Base-by-base conservation (phyloP, 306 rosid genomes). In the Oxytropis ochrocephala region DNA sequence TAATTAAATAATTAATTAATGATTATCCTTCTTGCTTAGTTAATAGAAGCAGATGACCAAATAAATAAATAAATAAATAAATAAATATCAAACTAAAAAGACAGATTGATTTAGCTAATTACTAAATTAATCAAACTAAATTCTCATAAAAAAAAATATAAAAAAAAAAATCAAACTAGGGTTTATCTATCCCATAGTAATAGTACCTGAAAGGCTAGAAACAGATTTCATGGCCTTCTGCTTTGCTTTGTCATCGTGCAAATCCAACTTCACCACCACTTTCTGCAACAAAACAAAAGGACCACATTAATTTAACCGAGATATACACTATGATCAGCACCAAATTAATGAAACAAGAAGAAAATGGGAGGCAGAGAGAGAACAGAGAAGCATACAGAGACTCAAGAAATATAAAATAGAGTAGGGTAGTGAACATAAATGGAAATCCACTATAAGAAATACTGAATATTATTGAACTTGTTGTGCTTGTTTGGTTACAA, bases 141-240 rank as follows among this genome's bases (percentile, higher is more conserved):
- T n/a, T n/a, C n/a, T n/a, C n/a, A n/a, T n/a, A n/a, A n/a, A n/a
- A n/a, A n/a, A n/a, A n/a, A n/a, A n/a, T n/a, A n/a, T n/a, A n/a
- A n/a, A n/a, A n/a, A n/a, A n/a, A n/a, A n/a, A n/a, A 60, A 59
- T 16, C 5, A 43, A 33, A 53, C 16, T 56, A 39, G 36, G 64
- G 16, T 14, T 29, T 38, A 18, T 30, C 3, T 16, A 9, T 54
- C 3, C 43, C 35, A 5, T 10, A 54, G 51, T 24, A 24, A 8
- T 35, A 39, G 43, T 78, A 92, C 96, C 97, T 74, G 80, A 0
- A 21, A 89, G 79, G 55, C 63, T 5, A 13, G 91, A 87, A 70
- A 89, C 95, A 12, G 78, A 70, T 80, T 80, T 89, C 81, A 92
- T 67, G 51, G 96, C 98, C 73, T 88, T 92, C 60, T 80, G 87